Evolutionary conservation across 1,139 yeast species (phyloP).

Genomic region (Protomyces macrosporus): DNA sequence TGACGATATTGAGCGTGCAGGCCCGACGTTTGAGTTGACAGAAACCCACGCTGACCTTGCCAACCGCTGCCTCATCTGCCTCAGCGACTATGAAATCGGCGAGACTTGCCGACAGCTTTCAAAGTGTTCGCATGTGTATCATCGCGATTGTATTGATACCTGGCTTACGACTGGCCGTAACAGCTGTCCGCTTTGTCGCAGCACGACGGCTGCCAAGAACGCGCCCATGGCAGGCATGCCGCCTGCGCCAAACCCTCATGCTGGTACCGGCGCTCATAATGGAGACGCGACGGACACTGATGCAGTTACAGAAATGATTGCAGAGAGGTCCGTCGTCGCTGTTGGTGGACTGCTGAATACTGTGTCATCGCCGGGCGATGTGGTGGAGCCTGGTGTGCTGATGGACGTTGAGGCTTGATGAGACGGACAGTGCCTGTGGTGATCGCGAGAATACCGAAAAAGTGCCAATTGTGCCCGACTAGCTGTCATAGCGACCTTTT

Average conservation of each 20-base stretch:
- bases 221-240: background rate
- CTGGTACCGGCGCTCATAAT: no score
- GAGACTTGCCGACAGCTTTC: slow-evolving; percentile 47
- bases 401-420: no score
- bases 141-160: slow-evolving; percentile 51
- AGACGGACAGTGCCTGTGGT: no score
- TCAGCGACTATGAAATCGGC: slow-evolving; percentile 45
- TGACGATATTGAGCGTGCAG: slow-evolving; percentile 43
- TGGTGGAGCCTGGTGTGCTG: no score
- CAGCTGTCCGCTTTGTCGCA: slow-evolving; percentile 51
- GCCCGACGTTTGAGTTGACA: slow-evolving; percentile 36
- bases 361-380: no score
- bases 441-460: no score
- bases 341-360: no score
- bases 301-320: no score
- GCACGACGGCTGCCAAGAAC: slow-evolving; percentile 10
- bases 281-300: no score
- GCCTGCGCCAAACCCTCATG: background rate
- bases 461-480: no score
- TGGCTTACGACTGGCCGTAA: slow-evolving; percentile 54
- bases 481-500: no score
- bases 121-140: slow-evolving; percentile 49
- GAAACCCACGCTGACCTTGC: slow-evolving; percentile 31
- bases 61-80: slow-evolving; percentile 50
- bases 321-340: no score